Evolutionary conservation across 2,329 filamentous ascomycete species (phyloP), one percentile per base, ranked within the genome.

Genomic region (Penicillium sp.): DNA sequence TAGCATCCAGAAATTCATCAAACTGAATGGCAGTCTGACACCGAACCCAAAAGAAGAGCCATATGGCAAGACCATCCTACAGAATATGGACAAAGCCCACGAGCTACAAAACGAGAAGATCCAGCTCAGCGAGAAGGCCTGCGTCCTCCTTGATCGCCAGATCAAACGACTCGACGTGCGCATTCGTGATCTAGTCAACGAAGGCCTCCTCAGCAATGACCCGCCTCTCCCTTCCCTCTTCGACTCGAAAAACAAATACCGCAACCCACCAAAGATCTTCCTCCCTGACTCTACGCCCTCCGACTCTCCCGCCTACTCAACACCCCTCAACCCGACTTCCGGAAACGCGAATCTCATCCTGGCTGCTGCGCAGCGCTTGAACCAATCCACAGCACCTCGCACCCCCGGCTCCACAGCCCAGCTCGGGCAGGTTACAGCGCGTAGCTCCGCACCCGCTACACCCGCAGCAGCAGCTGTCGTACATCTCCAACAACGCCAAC

Each of bases 1-100:
- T 51, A 83, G 81, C 54, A 75, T 88, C n/a, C 85, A 88, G 63
- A 87, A 86, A 65, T 86, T 84, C 70, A 81, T 87, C 67, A 86
- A 85, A 62, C 64, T 82, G 10, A 85, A 87, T 61, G 84, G 85
- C 53, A 82, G 83, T 63, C 76, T 86, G 42, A 76, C 82, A 2
- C 79, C 80, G 33, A 85, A 88, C 59, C 83, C 84, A 0, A 87
- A 87, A 64, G 85, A 88, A 67, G 83, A 84, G 50, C 76, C 79
- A 6, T 86, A 86, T 66, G 77, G 76, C 51, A 85, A 83, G 61
- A 74, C 76, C 9, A 81, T 87, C 47, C 68, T 80, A 51, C 77
- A 85, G 58, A 82, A 83, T 60, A 82, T 82, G 64, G 84, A 87
- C 60, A 77, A 77, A 50, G 80, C 80, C 49, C 77, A 84, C 49